Base-by-base conservation (phyloP, 495 filamentous ascomycete species). In the Delitschia confertaspora region DNA sequence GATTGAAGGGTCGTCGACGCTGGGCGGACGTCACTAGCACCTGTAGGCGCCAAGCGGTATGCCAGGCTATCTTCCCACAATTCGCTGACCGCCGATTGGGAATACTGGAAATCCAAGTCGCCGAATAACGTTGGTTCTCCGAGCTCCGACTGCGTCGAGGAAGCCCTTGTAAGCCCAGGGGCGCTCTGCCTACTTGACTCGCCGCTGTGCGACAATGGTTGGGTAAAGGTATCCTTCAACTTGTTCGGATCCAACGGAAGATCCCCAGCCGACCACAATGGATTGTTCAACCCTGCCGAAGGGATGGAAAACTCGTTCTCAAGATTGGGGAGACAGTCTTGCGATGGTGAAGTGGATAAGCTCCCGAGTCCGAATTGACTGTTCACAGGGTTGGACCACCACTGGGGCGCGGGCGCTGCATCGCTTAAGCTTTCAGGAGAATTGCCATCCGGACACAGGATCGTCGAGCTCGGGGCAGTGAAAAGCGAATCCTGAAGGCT, bases 61-160 rank as follows among this genome's bases (percentile, higher is more conserved):
- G 46, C 29, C 11, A 49, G 54, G 19, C 26, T 47, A n/a, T 58
- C 55, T 37, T 58, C 50, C 55, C 55, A 58, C 42, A 43, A 47
- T 17, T 50, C 55, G 22, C 26, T 38, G 4, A 32, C 37, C 6
- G 46, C 35, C 7, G 55, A 53, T 10, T 23, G 41, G 16, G 47
- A 36, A 16, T 19, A 34, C 9, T 20, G 38, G 22, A 43, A 34
- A 4, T 58, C 55, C 17, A 50, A 1, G 18, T 58, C 50, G 11
- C 27, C 36, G 26, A 54, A 47, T 2, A 47, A 38, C 5, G 19
- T 11, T 2, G 49, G 18, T 18, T 65, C 62, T 17, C 56, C 62
- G 21, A 59, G 45, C 23, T 65, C 62, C 3, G 62, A 65, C 10
- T 60, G 59, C 7, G 62, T 44, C 8, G 62, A 65, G 0, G 62